Base-by-base conservation (phyloP, 129 eudicot species). In the Tagetes patula region DNA sequence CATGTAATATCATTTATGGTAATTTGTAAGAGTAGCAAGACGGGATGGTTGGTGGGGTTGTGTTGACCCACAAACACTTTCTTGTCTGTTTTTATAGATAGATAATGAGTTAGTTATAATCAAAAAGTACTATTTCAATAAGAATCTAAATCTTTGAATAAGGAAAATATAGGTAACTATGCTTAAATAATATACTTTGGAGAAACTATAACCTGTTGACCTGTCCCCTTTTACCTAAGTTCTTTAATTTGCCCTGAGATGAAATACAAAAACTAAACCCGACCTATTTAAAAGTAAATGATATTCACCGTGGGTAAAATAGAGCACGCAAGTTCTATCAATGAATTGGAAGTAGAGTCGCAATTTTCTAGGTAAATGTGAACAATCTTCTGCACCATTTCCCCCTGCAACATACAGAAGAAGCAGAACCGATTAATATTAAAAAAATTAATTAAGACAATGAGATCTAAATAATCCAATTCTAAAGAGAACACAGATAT, bases 361-460 rank as follows among this genome's bases (percentile, higher is more conserved):
- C 86, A 79, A 63, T 90, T 87, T 72, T 71, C 89, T 88, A 90
- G 78, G 86, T 90, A 90, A 56, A 85, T 85, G 73, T 83, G 89
- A 55, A 87, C 76, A 6, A 86, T 80, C 87, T 77, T 87, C 79
- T 90, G 95, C 67, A 90, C 79, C 69, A 83, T 81, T 65, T 90
- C 91, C 68, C 95, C 87, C 96, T 87, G 80, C 76, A 78, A 75
- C 60, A 37, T 72, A 65, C 34, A 80, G 33, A 27, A 74, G 41
- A 68, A 73, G 65, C 5, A 61, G 38, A 69, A 42, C 39, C 33
- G 32, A 45, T 59, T 4, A 30, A 84, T 39, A 40, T 9, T 34
- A 36, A 59, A 47, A 55, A 59, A 64, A 74, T 11, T 9, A 33
- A 33, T 27, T 65, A 11, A 30, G 75, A 78, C 58, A 36, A 64